Evolutionary conservation across 345 rosid species (phyloP).

Genomic region (Populus pruinosa): DNA sequence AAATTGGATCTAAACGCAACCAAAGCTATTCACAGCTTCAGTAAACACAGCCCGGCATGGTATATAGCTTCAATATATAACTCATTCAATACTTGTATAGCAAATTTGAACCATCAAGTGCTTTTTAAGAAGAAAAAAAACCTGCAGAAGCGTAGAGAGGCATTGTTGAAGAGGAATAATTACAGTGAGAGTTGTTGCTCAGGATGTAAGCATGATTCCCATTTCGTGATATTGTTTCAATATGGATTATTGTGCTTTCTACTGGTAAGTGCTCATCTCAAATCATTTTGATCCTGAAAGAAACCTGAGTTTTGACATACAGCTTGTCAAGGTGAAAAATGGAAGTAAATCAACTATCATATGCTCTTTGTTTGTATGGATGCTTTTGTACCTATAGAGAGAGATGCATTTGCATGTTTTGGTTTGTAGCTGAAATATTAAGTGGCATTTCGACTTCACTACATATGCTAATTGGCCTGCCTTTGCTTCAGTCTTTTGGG

Average conservation of each 20-base stretch:
- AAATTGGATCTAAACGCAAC: too few relatives aligned
- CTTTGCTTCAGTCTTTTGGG: neutral
- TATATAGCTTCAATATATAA: too few relatives aligned
- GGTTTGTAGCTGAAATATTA: neutral
- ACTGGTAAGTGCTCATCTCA: constrained; percentile 35
- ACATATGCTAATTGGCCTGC: neutral
- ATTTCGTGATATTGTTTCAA: constrained; percentile 43
- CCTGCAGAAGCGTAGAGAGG: constrained; percentile 17
- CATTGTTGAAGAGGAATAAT: constrained; percentile 46
- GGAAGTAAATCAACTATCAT: too few relatives aligned
- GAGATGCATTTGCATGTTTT: neutral
- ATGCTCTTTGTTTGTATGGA: too few relatives aligned
- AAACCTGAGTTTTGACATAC: neutral
- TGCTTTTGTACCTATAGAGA: too few relatives aligned
- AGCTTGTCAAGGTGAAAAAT: neutral
- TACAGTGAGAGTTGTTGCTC: constrained; percentile 62
- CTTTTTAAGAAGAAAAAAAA: too few relatives aligned
- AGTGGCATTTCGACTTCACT: neutral
- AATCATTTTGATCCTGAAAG: neutral
- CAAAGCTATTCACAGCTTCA: too few relatives aligned
- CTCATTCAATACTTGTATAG: too few relatives aligned
- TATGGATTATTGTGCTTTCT: constrained; percentile 75
- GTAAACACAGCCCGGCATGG: too few relatives aligned
- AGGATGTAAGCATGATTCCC: constrained; percentile 80
- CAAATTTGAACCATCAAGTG: too few relatives aligned